Conservation (phyloP, 139 green algal species). For the Tetraselmis chui region DNA sequence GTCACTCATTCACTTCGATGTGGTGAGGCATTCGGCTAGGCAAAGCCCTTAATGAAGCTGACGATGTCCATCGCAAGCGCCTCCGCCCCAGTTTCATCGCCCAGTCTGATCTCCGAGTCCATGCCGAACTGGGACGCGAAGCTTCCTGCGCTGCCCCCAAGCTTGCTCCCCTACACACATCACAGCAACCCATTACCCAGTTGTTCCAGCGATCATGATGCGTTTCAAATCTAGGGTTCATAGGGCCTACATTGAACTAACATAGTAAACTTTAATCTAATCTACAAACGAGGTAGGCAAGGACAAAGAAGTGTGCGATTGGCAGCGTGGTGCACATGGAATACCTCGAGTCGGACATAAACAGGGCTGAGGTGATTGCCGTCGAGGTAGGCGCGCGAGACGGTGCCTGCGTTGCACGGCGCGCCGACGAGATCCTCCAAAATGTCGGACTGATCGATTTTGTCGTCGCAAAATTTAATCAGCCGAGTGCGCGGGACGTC, state of each 20-base stretch:
- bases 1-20: no score
- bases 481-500: not conserved
- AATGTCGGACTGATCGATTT: not conserved
- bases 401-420: not conserved
- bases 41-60: conserved; percentile 2
- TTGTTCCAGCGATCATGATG: no score
- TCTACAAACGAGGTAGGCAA: no score
- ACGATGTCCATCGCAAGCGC: not conserved
- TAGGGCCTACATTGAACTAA: no score
- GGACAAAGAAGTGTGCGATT: not conserved
- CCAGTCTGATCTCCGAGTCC: not conserved
- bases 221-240: no score
- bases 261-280: no score
- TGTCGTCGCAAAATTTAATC: not conserved
- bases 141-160: not conserved
- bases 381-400: not conserved
- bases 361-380: conserved; percentile 3
- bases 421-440: not conserved
- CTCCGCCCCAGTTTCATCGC: not conserved
- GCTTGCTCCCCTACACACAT: not conserved
- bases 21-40: no score
- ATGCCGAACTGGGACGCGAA: not conserved
- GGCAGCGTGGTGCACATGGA: not conserved
- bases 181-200: no score
- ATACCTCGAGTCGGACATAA: not conserved